A percentile compares a stretch with the other conserved stretches of the same genome.
These are phyloP conservation scores for Boletus reticulatus DNA, from an alignment of 768 basidiomycete species.

Conservation along the genomic window DNA sequence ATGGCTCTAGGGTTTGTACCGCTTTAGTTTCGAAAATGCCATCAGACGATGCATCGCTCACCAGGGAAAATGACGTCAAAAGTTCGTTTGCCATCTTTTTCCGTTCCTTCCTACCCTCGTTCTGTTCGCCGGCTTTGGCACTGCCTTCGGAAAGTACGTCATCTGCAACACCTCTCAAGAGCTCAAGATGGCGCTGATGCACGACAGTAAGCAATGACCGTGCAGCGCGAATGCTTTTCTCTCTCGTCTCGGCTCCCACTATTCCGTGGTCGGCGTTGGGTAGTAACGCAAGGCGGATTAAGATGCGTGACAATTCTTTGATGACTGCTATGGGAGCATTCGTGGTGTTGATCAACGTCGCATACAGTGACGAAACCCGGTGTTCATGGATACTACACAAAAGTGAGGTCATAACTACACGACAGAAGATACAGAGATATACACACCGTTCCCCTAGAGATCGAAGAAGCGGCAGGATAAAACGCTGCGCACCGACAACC, in stretches of 20 bases:
- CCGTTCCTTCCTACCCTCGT: conserved; percentile 29
- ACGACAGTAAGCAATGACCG: conserved; percentile 50
- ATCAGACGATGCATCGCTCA: conserved; percentile 26
- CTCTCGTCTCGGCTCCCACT: conserved; percentile 2
- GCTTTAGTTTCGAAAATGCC: background rate
- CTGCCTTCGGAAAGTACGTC: conserved; percentile 30
- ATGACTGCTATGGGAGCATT: conserved; percentile 21
- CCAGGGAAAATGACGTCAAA: conserved; percentile 56
- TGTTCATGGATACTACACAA: conserved; percentile 32
- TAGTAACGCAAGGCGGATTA: conserved; percentile 19
- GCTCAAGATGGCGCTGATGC: conserved; percentile 61
- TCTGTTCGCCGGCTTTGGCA: conserved; percentile 6
- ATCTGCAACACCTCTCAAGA: conserved; percentile 45
- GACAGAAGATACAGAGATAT: background rate
- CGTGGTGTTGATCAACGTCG: conserved; percentile 29
- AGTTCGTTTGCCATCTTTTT: conserved; percentile 52
- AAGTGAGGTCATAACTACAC: background rate
- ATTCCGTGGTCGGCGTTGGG: background rate
- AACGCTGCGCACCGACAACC: conserved; percentile 54
- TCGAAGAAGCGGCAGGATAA: conserved; percentile 52
- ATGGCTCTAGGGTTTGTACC: conserved; percentile 17
- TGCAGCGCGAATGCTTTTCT: conserved; percentile 8
- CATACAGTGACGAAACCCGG: conserved; percentile 26
- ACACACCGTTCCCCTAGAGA: conserved; percentile 42
- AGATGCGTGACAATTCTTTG: conserved; percentile 20